Evolutionary conservation across 352 stramenopile genomes (phyloP).

Genomic region (Thalassiosira delicatula): DNA sequence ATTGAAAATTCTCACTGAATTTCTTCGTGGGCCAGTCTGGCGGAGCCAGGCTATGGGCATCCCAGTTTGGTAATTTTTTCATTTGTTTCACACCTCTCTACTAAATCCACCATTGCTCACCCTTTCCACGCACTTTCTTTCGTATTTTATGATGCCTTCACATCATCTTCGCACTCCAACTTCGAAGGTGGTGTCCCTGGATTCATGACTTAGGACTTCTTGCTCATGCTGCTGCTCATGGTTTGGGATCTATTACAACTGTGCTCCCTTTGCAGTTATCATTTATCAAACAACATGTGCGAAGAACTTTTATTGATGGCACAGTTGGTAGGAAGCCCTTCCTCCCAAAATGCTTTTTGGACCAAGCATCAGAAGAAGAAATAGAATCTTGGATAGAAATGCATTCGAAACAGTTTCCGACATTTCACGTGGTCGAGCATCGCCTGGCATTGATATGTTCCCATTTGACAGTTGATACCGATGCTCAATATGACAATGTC

Average conservation of each 20-base stretch:
- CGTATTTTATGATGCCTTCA: too few relatives aligned
- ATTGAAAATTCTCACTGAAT: conserved; percentile 39
- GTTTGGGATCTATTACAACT: conserved; percentile 73
- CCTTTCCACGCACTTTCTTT: background rate
- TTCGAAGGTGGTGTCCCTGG: conserved; percentile 84
- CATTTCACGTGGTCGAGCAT: conserved; percentile 71
- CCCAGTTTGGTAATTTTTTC: conserved; percentile 75
- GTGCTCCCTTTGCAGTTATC: conserved; percentile 53
- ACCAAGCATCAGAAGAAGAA: conserved; percentile 59
- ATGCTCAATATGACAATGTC: conserved; percentile 76
- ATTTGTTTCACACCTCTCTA: too few relatives aligned
- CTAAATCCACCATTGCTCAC: too few relatives aligned
- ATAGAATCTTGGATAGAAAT: conserved; percentile 70
- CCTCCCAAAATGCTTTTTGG: conserved; percentile 52
- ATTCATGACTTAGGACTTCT: conserved; percentile 86
- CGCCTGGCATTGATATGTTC: conserved; percentile 80
- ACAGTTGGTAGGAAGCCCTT: conserved; percentile 44
- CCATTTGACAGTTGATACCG: conserved; percentile 58
- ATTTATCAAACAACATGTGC: conserved; percentile 69
- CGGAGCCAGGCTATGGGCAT: conserved; percentile 66
- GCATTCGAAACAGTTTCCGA: conserved; percentile 77
- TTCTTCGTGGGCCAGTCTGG: conserved; percentile 56
- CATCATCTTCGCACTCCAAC: too few relatives aligned
- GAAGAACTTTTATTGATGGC: conserved; percentile 64
- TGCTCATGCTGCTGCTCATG: conserved; percentile 72